Base-by-base conservation (phyloP, 768 basidiomycete genomes). In the Phlebiopsis gigantea region DNA sequence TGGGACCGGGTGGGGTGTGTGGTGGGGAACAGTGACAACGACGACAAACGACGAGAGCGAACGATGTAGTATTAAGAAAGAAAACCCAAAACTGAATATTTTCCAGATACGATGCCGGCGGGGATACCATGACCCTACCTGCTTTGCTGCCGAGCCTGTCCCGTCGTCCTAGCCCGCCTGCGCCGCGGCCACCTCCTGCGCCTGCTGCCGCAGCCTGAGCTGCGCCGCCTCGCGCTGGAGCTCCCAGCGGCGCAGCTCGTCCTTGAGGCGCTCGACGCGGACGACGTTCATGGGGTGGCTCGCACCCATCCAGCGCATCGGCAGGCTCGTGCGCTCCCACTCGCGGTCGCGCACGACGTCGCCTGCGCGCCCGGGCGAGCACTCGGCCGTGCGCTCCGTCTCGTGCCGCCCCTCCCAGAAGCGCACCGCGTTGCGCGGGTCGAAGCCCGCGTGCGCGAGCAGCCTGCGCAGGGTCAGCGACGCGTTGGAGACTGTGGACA, bases 391-490 rank as follows among this genome's bases (percentile, higher is more conserved):
- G 29, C 69, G 65, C 42, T 70, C 62, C 10, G 55, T 55, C 22
- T 75, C 72, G 22, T 75, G 69, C 46, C 84, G 77, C 42, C 73
- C 70, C 66, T 92, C 84, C 91, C 95, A 98, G 68, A 97, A 96
- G 14, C 72, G 75, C 44, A 94, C 78, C 6, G 96, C 90, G 46
- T 77, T 75, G 31, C 87, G 82, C 2, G 95, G 90, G 72, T 97
- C 92, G 66, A 89, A 98, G 5, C 93, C 92, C 0, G 95, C 88
- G 66, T 93, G 82, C 0, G 95, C 93, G 31, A 99, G 82, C n/a
- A 99, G 75, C 59, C 94, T 94, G 55, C 15, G 44, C 4, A 15
- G 5, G 44, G 29, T 47, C 26, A 48, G 47, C n/a, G 4, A 28
- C 28, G 28, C 6, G 28, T 5, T 14, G 15, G 5, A 19, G 47